phyloP scores from a whole-genome alignment of 1,284 basidiomycete species.

The Cutaneotrichosporon sp. region DNA sequence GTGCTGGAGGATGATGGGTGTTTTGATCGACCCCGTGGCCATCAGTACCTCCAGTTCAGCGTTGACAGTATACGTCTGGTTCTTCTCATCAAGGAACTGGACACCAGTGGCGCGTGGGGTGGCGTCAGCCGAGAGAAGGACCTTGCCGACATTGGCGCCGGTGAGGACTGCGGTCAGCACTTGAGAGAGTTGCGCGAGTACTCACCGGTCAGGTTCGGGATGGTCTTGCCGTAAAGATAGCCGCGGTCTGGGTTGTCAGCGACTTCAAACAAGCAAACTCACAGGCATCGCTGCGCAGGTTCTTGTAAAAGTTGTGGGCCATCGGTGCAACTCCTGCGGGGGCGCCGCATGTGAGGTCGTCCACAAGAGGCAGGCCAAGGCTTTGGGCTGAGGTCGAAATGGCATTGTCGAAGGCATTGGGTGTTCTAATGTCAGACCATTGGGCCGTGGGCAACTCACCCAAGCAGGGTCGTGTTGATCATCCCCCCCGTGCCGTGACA shows the following conservation, averaged over 20 bases:
- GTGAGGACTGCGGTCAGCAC: conserved; percentile 25
- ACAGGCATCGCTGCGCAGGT: conserved; percentile 34
- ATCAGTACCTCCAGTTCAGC: conserved; percentile 49
- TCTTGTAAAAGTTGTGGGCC: conserved; percentile 27
- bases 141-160: conserved; percentile 31
- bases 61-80: conserved; percentile 29
- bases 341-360: conserved; percentile 37
- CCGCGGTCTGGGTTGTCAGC: conserved; percentile 25
- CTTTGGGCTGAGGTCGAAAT: conserved; percentile 27
- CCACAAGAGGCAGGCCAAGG: conserved; percentile 30
- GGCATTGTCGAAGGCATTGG: conserved; percentile 22
- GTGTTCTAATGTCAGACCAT: too few relatives aligned
- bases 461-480: conserved; percentile 25
- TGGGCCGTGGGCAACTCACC: too few relatives aligned
- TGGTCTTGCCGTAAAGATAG: conserved; percentile 28
- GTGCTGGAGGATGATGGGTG: conserved; percentile 49
- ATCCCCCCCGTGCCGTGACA: conserved; percentile 30
- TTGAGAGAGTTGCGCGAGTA: too few relatives aligned
- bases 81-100: conserved; percentile 28
- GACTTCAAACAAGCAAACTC: conserved; percentile 1
- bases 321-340: conserved; percentile 33
- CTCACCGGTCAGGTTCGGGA: conserved; percentile 35
- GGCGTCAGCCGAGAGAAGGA: conserved; percentile 22
- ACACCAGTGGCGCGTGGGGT: conserved; percentile 33
- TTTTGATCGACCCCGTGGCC: conserved; percentile 49